phyloP scores from a whole-genome alignment of 305 asterid species.

The Solanum chacoense region DNA sequence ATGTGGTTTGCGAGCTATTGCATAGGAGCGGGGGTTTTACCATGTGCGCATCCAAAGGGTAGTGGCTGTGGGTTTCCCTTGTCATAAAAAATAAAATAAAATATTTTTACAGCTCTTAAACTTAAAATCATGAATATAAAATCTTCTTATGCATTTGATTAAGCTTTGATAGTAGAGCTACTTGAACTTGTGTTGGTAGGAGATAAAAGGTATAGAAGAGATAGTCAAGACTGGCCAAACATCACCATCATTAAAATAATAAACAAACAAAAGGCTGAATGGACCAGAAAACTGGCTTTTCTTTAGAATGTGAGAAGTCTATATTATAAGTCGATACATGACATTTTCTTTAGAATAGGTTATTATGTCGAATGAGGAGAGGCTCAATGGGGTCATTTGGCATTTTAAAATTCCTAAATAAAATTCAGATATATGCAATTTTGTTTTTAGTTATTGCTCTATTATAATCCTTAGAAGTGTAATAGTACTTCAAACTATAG shows the following conservation, averaged over 20 bases:
- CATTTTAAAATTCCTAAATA: background rate
- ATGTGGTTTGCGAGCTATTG: too few species aligned
- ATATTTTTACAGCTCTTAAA: too few species aligned
- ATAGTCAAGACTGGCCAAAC: background rate
- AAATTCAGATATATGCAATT: background rate
- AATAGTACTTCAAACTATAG: background rate
- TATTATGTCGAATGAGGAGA: background rate
- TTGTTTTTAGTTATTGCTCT: background rate
- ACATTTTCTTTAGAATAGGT: background rate
- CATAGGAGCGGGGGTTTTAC: too few species aligned
- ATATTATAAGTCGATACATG: background rate
- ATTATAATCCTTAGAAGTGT: background rate
- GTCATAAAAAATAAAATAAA: too few species aligned
- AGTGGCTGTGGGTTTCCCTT: too few species aligned
- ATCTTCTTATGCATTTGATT: background rate
- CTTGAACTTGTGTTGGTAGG: background rate
- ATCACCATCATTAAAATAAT: background rate
- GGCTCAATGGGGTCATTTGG: background rate
- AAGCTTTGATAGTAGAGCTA: background rate
- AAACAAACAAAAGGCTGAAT: background rate
- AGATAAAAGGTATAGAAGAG: background rate
- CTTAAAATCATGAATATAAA: background rate
- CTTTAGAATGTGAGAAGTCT: background rate
- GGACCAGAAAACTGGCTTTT: background rate
- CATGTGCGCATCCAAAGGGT: too few species aligned